Conservation (phyloP, 371 early-diverging fungal species). For the Syncephalastrum racemosum region DNA sequence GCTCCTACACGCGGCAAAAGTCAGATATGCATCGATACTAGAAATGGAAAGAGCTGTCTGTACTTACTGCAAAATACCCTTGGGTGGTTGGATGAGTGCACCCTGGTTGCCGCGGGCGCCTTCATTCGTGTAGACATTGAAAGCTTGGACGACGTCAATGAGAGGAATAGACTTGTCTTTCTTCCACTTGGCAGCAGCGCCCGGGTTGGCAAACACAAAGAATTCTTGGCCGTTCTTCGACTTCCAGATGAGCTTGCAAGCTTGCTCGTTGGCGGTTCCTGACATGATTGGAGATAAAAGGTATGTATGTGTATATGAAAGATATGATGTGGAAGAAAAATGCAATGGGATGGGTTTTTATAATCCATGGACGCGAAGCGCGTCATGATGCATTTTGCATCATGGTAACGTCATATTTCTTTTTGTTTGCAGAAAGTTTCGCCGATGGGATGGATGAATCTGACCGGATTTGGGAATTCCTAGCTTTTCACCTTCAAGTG, state of each 20-base stretch:
- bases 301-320: too few species aligned
- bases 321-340: too few species aligned
- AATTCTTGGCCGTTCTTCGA: slow-evolving; percentile 23
- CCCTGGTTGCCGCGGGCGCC: slow-evolving; percentile 4
- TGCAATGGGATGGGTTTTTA: too few species aligned
- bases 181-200: slow-evolving; percentile 29
- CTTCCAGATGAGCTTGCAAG: slow-evolving; percentile 32
- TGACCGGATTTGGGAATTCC: too few species aligned
- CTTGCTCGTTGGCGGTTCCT: slow-evolving; percentile 9
- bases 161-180: slow-evolving; percentile 35
- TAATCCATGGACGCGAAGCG: too few species aligned
- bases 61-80: slow-evolving; percentile 17
- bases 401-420: too few species aligned
- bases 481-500: too few species aligned
- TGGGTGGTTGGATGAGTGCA: slow-evolving; percentile 8
- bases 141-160: slow-evolving; percentile 37
- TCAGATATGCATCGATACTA: too few species aligned
- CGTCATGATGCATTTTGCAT: too few species aligned
- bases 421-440: too few species aligned
- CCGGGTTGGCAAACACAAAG: slow-evolving; percentile 36
- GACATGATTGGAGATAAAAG: slow-evolving; percentile 6
- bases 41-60: too few species aligned
- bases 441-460: too few species aligned
- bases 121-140: neutral
- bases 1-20: slow-evolving; percentile 9